phyloP scores from a whole-genome alignment of 371 early-diverging fungal species.

The Chytridium lagenaria region DNA sequence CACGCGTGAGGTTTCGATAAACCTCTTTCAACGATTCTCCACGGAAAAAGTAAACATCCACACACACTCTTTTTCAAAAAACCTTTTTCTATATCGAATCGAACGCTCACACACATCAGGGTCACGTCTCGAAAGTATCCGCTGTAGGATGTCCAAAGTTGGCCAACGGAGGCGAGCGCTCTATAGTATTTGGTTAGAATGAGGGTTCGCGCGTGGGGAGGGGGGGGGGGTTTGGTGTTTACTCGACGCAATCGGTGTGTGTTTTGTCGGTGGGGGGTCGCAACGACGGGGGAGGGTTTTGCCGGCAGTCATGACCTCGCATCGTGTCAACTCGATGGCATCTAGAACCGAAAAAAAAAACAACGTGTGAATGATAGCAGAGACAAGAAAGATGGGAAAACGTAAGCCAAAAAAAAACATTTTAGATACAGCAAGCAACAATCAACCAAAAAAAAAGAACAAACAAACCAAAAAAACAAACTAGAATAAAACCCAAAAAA shows the following conservation, averaged over 20 bases:
- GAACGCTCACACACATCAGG: constrained; percentile 2
- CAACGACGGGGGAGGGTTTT: background rate
- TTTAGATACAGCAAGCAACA: background rate
- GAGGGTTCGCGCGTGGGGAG: background rate
- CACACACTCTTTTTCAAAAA: background rate
- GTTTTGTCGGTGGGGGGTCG: background rate
- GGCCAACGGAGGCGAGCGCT: background rate
- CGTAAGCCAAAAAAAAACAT: too few species aligned
- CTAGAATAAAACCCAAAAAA: background rate
- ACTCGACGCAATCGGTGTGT: background rate
- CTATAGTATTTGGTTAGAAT: background rate
- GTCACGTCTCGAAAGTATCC: constrained; percentile 20
- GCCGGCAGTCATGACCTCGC: constrained; percentile 11
- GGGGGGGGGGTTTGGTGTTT: background rate
- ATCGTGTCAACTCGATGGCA: constrained; percentile 16
- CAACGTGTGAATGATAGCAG: background rate
- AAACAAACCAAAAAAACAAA: background rate
- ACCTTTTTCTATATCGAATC: constrained; percentile 9
- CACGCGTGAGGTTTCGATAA: constrained; percentile 1
- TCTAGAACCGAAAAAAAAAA: background rate
- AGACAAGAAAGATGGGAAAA: background rate
- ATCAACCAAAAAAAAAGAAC: background rate
- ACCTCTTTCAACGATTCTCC: background rate
- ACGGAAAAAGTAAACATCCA: too few species aligned
- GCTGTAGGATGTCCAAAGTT: constrained; percentile 21